Evolutionary conservation across 345 rosid genomes (phyloP).

Genomic region (Rhizophora mangle): DNA sequence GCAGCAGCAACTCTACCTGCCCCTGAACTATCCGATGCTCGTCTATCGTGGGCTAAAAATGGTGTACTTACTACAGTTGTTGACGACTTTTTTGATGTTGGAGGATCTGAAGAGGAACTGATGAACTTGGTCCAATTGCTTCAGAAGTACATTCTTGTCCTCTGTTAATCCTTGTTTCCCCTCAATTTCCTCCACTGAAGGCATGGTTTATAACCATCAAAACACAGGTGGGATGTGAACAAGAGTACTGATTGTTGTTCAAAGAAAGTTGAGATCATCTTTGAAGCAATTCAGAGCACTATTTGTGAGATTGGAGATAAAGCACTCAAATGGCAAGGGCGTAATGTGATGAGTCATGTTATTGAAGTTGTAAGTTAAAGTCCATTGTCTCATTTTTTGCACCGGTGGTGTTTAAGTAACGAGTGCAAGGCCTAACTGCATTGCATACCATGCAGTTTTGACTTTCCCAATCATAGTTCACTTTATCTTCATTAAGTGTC

Average conservation of each 20-base stretch:
- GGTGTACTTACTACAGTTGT: slow-evolving; percentile 79
- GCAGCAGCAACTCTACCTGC: slow-evolving; percentile 62
- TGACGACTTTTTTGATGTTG: slow-evolving; percentile 87
- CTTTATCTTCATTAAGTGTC: background rate
- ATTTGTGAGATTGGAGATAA: slow-evolving; percentile 66
- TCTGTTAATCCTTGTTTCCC: slow-evolving; percentile 8
- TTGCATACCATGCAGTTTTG: background rate
- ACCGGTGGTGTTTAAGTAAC: background rate
- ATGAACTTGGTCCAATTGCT: slow-evolving; percentile 61
- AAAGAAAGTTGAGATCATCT: slow-evolving; percentile 74
- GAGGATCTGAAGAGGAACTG: slow-evolving; percentile 74
- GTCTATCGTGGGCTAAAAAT: slow-evolving; percentile 91
- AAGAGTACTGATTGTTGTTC: slow-evolving; percentile 51
- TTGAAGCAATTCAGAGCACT: slow-evolving; percentile 60
- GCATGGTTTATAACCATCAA: slow-evolving; percentile 12
- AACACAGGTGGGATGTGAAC: slow-evolving; percentile 61
- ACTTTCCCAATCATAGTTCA: background rate
- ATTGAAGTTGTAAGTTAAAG: slow-evolving; percentile 46
- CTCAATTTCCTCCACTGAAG: slow-evolving; percentile 15
- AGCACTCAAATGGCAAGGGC: slow-evolving; percentile 62
- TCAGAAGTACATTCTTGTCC: slow-evolving; percentile 44
- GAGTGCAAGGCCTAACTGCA: background rate
- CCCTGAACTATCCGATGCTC: slow-evolving; percentile 74
- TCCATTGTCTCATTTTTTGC: background rate
- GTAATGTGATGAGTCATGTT: slow-evolving; percentile 45